These are phyloP conservation scores for Trametes cubensis DNA, from an alignment of 768 basidiomycete species.

Conservation along the genomic window DNA sequence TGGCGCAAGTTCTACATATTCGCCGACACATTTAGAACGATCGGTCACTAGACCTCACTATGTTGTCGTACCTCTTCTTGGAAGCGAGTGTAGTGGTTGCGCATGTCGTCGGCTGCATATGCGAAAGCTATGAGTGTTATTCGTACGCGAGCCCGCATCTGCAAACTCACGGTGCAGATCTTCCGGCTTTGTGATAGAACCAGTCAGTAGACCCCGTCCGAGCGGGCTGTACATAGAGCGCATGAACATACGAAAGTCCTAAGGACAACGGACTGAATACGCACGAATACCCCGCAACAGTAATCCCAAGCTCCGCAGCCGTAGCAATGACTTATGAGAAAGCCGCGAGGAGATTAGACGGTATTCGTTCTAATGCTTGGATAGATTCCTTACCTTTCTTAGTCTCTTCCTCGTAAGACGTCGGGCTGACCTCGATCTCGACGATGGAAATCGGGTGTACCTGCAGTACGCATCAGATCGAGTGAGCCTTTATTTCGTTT, in stretches of 20 bases:
- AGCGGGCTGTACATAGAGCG: slow-evolving; percentile 44
- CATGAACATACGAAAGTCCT: background rate
- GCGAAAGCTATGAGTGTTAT: no score
- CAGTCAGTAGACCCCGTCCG: slow-evolving; percentile 54
- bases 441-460: slow-evolving; percentile 58
- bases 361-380: background rate
- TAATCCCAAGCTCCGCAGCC: slow-evolving; percentile 53
- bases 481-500: no score
- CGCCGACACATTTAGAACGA: slow-evolving; percentile 20
- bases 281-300: slow-evolving; percentile 61
- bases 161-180: slow-evolving; percentile 34
- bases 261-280: slow-evolving; percentile 14
- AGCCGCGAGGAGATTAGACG: background rate
- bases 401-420: slow-evolving; percentile 55
- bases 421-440: slow-evolving; percentile 69
- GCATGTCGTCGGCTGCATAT: background rate
- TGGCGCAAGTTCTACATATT: slow-evolving; percentile 16
- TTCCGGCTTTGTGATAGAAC: slow-evolving; percentile 44
- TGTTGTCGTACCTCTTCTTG: slow-evolving; percentile 16
- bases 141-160: background rate
- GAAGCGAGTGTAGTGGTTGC: slow-evolving; percentile 6
- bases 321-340: slow-evolving; percentile 47
- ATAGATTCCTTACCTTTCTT: slow-evolving; percentile 38
- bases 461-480: background rate
- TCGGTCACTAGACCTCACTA: slow-evolving; percentile 24